Evolutionary conservation across 192 early-diverging fungal genomes (phyloP).

Genomic region (Chytriomyces sp.): DNA sequence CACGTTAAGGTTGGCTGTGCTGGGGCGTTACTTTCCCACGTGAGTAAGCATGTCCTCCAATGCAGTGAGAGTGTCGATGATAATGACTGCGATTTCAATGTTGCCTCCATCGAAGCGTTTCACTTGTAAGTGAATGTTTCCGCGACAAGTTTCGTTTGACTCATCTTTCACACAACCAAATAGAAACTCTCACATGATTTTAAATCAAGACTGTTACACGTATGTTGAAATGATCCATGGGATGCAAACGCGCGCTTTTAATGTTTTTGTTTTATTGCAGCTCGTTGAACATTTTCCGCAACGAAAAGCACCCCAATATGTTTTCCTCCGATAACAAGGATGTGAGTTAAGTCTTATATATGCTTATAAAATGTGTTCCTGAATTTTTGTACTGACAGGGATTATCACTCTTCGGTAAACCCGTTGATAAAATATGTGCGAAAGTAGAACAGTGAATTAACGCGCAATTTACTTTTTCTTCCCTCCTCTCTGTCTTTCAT

Average conservation of each 20-base stretch:
- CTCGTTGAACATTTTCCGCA: conserved; percentile 80
- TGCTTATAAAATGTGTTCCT: too few relatives aligned
- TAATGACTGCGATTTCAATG: conserved; percentile 37
- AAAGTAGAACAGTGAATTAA: too few relatives aligned
- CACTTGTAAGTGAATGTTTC: conserved; percentile 32
- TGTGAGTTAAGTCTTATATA: not conserved
- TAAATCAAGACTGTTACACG: conserved; percentile 66
- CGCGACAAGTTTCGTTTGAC: conserved; percentile 11
- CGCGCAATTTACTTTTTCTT: not conserved
- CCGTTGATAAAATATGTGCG: too few relatives aligned
- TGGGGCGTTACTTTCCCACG: conserved; percentile 46
- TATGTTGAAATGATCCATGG: conserved; percentile 32
- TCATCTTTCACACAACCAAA: not conserved
- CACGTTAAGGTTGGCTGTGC: conserved; percentile 47
- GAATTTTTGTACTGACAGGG: too few relatives aligned
- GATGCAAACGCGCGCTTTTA: not conserved
- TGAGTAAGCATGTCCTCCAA: not conserved
- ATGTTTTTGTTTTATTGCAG: conserved; percentile 42
- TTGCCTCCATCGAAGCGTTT: conserved; percentile 42
- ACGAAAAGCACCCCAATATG: conserved; percentile 82
- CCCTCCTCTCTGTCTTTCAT: conserved; percentile 31
- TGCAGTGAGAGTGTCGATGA: conserved; percentile 25
- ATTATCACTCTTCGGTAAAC: too few relatives aligned
- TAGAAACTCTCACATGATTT: conserved; percentile 51
- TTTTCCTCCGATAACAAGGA: conserved; percentile 73